Evolutionary conservation across 768 basidiomycete genomes (phyloP).

Genomic region (Mycena galericulata): DNA sequence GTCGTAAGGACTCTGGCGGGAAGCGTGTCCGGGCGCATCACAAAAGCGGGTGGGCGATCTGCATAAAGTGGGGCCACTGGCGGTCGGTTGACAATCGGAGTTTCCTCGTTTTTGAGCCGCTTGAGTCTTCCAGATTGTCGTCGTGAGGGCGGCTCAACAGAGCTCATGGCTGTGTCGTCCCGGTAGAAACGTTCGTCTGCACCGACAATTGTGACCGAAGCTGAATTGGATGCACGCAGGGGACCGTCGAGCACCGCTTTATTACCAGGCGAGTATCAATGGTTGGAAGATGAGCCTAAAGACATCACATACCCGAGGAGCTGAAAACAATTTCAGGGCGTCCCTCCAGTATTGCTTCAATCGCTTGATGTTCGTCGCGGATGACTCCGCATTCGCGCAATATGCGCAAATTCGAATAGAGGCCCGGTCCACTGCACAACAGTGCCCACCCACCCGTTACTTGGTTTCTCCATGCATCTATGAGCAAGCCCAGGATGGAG

Average conservation of each 20-base stretch:
- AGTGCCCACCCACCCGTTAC: background rate
- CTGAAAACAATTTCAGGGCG: background rate
- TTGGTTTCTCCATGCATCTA: slow-evolving; percentile 14
- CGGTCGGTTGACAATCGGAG: background rate
- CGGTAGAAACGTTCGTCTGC: background rate
- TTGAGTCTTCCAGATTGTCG: slow-evolving; percentile 3
- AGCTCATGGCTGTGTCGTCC: background rate
- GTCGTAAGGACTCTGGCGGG: background rate
- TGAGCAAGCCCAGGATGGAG: slow-evolving; percentile 17
- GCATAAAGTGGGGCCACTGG: background rate
- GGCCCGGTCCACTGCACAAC: slow-evolving; percentile 8
- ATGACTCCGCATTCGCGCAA: slow-evolving; percentile 6
- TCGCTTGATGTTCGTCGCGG: background rate
- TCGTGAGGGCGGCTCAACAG: background rate
- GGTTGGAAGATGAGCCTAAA: background rate
- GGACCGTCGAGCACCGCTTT: background rate
- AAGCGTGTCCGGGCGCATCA: background rate
- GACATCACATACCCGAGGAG: background rate
- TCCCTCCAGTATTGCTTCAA: slow-evolving; percentile 7
- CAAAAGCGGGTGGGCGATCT: background rate
- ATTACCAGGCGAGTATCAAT: background rate
- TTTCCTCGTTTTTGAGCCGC: background rate
- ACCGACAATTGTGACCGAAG: background rate
- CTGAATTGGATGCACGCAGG: background rate
- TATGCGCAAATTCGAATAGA: slow-evolving; percentile 15